Evolutionary conservation across 805 yeast genomes (phyloP).

Genomic region (Komagataella ulmi): DNA sequence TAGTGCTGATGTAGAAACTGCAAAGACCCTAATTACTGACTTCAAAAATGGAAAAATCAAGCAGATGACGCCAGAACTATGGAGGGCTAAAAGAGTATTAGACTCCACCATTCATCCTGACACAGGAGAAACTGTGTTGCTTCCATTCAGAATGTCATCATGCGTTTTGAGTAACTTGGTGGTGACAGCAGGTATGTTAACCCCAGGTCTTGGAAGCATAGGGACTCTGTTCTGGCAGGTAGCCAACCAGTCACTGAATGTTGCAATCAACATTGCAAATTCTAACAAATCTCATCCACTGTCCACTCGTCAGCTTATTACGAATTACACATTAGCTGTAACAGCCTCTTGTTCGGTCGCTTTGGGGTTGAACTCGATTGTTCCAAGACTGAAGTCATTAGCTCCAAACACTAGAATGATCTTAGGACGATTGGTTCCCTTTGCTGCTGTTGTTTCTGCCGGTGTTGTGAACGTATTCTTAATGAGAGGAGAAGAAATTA

Average conservation of each 20-base stretch:
- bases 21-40: constrained; percentile 55
- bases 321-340: constrained; percentile 80
- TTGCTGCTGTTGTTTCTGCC: constrained; percentile 97
- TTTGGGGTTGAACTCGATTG: constrained; percentile 78
- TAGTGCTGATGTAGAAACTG: constrained; percentile 41
- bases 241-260: constrained; percentile 93
- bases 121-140: constrained; percentile 81
- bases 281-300: constrained; percentile 92
- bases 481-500: constrained; percentile 92
- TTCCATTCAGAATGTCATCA: constrained; percentile 96
- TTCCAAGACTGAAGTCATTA: constrained; percentile 71
- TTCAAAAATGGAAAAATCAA: constrained; percentile 57
- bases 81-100: constrained; percentile 78
- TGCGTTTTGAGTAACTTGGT: constrained; percentile 88
- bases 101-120: constrained; percentile 96
- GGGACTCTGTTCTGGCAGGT: constrained; percentile 98
- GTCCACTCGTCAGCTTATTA: constrained; percentile 60
- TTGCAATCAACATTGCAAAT: constrained; percentile 92
- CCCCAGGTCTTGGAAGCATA: constrained; percentile 79
- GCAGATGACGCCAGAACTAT: constrained; percentile 64
- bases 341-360: constrained; percentile 94
- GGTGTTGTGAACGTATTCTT: constrained; percentile 93
- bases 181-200: constrained; percentile 95
- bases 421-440: constrained; percentile 83
- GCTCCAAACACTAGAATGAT: constrained; percentile 57